Percentiles rank a stretch among this genome's conserved stretches.
Conservation (phyloP, 2,329 filamentous ascomycete genomes). For the Harringtonia aguacate region DNA sequence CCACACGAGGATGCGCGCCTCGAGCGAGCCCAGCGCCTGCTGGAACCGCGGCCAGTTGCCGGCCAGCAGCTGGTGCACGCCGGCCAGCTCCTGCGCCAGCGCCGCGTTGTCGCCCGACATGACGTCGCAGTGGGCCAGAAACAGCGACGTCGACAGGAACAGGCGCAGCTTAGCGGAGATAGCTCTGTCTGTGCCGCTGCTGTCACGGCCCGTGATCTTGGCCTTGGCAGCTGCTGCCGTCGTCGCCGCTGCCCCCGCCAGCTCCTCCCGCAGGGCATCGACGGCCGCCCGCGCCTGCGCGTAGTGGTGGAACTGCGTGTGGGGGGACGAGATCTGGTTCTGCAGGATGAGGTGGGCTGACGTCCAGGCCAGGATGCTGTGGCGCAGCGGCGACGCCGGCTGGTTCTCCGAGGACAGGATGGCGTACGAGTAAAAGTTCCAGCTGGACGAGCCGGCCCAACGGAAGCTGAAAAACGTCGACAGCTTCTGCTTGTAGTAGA, state of each 20-base stretch:
- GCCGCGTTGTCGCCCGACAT: slow-evolving; percentile 6
- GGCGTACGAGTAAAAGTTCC: slow-evolving; percentile 10
- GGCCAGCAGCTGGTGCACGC: not conserved
- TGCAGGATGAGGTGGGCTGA: slow-evolving; percentile 5
- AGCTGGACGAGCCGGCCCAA: not conserved
- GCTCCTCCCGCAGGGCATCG: not conserved
- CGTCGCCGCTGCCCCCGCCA: too few species aligned
- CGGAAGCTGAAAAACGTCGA: slow-evolving; percentile 7
- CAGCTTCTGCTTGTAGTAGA: slow-evolving; percentile 7
- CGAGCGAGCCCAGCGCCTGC: slow-evolving; percentile 1
- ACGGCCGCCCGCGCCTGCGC: slow-evolving; percentile 1
- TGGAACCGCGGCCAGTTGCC: slow-evolving; percentile 5
- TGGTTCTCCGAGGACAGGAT: slow-evolving; percentile 6
- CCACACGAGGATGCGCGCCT: slow-evolving; percentile 7
- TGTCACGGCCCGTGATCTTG: too few species aligned
- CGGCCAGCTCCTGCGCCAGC: not conserved
- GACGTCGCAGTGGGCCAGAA: slow-evolving; percentile 6
- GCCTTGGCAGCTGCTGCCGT: too few species aligned
- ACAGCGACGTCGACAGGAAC: slow-evolving; percentile 4
- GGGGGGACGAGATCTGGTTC: not conserved
- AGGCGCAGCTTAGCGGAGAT: not conserved
- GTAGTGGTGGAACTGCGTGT: slow-evolving; percentile 7
- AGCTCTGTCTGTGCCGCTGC: too few species aligned
- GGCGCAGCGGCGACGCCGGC: slow-evolving; percentile 6
- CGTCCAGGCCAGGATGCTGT: slow-evolving; percentile 9